phyloP scores from a whole-genome alignment of 202 grass and related monocot genomes.

The Brachypodium distachyon region DNA sequence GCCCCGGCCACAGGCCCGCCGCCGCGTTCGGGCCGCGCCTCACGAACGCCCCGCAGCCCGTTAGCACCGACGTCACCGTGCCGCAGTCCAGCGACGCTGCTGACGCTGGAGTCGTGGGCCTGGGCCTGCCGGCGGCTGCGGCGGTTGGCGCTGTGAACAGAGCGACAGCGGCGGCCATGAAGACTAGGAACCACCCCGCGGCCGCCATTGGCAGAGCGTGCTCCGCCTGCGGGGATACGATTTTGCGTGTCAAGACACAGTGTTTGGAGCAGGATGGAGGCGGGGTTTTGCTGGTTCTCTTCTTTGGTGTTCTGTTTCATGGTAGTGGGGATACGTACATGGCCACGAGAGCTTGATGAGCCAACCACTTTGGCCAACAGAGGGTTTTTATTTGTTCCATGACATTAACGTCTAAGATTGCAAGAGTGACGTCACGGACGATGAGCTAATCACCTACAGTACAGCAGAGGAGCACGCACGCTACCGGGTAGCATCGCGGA shows the following conservation, averaged over 20 bases:
- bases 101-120: not conserved
- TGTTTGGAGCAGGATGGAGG: not conserved
- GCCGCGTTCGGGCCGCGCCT: not conserved
- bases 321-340: not conserved
- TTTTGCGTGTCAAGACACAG: not conserved
- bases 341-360: slow-evolving; percentile 9
- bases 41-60: slow-evolving; percentile 39
- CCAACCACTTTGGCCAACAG: slow-evolving; percentile 8
- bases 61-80: slow-evolving; percentile 45
- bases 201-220: slow-evolving; percentile 23
- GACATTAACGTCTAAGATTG: too few relatives aligned
- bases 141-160: not conserved
- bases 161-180: not conserved
- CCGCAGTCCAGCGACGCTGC: slow-evolving; percentile 40
- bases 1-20: slow-evolving; percentile 21
- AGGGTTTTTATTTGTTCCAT: too few relatives aligned
- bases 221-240: too few relatives aligned
- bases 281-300: not conserved
- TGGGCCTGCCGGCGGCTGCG: not conserved
- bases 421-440: too few relatives aligned
- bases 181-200: not conserved
- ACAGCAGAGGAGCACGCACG: too few relatives aligned
- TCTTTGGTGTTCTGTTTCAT: not conserved
- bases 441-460: too few relatives aligned
- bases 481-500: too few relatives aligned